Percentiles rank a stretch among this genome's conserved stretches.
These are phyloP conservation scores for Penicillium crystallinum DNA, from an alignment of 495 filamentous ascomycete genomes.

Conservation along the genomic window DNA sequence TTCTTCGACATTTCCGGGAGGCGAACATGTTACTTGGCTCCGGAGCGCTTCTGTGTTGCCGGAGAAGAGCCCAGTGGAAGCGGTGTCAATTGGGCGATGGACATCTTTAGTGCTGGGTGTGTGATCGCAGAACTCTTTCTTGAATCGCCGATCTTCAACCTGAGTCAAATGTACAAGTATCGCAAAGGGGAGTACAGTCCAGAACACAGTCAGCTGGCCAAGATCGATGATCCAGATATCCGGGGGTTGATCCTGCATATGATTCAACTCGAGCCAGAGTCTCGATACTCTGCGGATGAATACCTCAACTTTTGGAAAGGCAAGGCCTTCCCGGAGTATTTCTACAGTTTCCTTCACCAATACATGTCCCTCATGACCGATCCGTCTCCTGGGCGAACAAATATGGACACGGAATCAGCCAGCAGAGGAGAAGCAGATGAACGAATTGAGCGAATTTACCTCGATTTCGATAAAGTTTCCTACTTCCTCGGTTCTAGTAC, in stretches of 20 bases:
- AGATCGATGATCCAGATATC: conserved; percentile 83
- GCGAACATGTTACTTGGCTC: conserved; percentile 93
- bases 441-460: conserved; percentile 84
- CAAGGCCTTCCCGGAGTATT: conserved; percentile 92
- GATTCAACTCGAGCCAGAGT: conserved; percentile 89
- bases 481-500: conserved; percentile 66
- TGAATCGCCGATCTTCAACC: conserved; percentile 87
- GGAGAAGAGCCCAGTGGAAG: conserved; percentile 61
- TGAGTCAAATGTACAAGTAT: conserved; percentile 93
- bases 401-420: conserved; percentile 55
- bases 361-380: conserved; percentile 97
- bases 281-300: conserved; percentile 88
- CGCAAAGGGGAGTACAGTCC: conserved; percentile 90
- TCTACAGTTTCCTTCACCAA: conserved; percentile 93
- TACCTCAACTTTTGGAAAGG: conserved; percentile 87
- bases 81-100: conserved; percentile 88
- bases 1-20: conserved; percentile 92
- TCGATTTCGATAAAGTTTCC: conserved; percentile 96
- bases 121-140: conserved; percentile 96
- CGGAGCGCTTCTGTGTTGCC: conserved; percentile 78
- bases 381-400: conserved; percentile 69
- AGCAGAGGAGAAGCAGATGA: conserved; percentile 83
- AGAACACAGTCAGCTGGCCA: conserved; percentile 66
- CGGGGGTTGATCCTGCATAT: conserved; percentile 87
- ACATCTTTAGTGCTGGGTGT: conserved; percentile 95